phyloP scores from a whole-genome alignment of 139 green algal genomes.

The Raphidocelis subcapitata region DNA sequence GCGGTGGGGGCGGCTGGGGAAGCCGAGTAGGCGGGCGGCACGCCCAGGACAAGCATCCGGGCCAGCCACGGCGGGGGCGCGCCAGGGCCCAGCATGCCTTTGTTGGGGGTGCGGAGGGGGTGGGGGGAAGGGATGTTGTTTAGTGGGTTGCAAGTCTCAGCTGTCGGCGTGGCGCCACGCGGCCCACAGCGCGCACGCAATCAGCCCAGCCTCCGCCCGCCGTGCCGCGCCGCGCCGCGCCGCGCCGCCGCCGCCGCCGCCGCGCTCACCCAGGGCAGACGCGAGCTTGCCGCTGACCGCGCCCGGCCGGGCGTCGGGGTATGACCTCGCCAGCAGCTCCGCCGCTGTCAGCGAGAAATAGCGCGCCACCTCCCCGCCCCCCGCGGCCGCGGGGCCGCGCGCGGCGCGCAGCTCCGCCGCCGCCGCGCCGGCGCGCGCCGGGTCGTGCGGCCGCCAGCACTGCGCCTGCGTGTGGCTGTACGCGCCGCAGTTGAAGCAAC shows the following conservation, averaged over 20 bases:
- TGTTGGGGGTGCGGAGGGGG: neutral
- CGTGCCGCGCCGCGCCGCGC: too few relatives aligned
- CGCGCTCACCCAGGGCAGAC: conserved; percentile 14
- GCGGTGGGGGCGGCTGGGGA: too few relatives aligned
- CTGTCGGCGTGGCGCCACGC: too few relatives aligned
- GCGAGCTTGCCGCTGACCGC: conserved; percentile 11
- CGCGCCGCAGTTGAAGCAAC: conserved; percentile 26
- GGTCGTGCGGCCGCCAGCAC: conserved; percentile 1
- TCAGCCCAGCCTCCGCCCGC: too few relatives aligned
- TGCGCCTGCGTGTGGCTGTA: conserved; percentile 10
- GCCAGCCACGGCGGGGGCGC: conserved; percentile 16
- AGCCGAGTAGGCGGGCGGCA: conserved; percentile 9
- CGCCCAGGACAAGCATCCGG: conserved; percentile 17
- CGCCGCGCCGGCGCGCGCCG: conserved; percentile 2
- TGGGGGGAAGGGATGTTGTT: neutral
- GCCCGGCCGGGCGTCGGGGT: conserved; percentile 3
- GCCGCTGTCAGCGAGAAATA: conserved; percentile 12
- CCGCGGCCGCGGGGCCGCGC: neutral
- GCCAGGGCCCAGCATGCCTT: conserved; percentile 9
- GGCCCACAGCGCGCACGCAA: too few relatives aligned
- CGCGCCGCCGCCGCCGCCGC: too few relatives aligned
- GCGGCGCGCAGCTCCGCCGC: neutral
- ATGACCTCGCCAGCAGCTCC: neutral
- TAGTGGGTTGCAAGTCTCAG: too few relatives aligned
- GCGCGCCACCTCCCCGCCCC: neutral